Evolutionary conservation across 345 rosid species (phyloP).

Genomic region (Dipteronia sinensis): DNA sequence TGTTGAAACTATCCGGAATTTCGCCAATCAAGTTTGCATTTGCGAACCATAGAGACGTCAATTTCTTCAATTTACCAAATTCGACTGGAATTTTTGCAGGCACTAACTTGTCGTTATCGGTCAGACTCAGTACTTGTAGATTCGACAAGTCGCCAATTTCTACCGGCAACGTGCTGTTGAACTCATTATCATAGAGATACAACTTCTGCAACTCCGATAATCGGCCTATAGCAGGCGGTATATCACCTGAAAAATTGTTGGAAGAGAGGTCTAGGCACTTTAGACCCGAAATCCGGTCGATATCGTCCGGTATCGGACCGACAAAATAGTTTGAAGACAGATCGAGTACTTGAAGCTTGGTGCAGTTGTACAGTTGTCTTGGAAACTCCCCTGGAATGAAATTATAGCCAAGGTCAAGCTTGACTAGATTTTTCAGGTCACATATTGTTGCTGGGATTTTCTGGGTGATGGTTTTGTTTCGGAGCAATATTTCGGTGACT

Average conservation of each 20-base stretch:
- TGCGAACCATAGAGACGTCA: constrained; percentile 46
- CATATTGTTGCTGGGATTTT: too few relatives aligned
- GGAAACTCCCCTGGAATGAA: constrained; percentile 78
- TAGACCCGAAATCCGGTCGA: constrained; percentile 52
- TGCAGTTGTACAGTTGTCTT: constrained; percentile 55
- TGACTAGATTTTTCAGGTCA: too few relatives aligned
- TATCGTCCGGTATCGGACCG: constrained; percentile 62
- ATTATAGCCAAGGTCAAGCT: too few relatives aligned
- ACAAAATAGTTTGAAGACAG: constrained; percentile 68
- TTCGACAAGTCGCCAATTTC: constrained; percentile 68
- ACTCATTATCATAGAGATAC: constrained; percentile 39
- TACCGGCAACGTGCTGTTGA: constrained; percentile 73
- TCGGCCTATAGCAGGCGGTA: constrained; percentile 54
- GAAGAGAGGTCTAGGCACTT: constrained; percentile 44
- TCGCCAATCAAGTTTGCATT: constrained; percentile 58
- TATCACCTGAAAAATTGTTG: constrained; percentile 69
- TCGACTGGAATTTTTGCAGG: constrained; percentile 64
- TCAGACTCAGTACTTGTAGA: constrained; percentile 50
- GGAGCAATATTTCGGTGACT: constrained; percentile 46
- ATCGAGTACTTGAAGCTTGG: constrained; percentile 52
- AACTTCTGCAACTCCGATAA: constrained; percentile 45
- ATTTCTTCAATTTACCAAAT: constrained; percentile 56
- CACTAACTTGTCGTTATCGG: constrained; percentile 42
- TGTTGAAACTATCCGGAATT: constrained; percentile 49
- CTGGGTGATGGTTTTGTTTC: too few relatives aligned